These are phyloP conservation scores for Sonneratia caseolaris DNA, from an alignment of 345 rosid species.

Conservation along the genomic window DNA sequence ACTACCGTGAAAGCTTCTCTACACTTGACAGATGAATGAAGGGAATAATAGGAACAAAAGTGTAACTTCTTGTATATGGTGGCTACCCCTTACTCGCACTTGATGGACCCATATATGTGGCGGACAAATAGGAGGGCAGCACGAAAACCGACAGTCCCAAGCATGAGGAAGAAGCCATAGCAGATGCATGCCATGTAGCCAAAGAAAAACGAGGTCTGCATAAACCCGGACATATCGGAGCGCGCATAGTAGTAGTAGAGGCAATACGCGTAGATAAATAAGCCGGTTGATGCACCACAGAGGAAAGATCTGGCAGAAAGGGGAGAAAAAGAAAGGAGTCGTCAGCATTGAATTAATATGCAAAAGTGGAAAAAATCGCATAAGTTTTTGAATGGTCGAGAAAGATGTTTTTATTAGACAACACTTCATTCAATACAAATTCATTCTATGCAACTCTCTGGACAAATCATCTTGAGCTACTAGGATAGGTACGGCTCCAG, in stretches of 20 bases:
- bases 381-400: no score
- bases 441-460: no score
- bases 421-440: background rate
- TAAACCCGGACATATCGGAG: constrained; percentile 17
- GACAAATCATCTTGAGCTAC: no score
- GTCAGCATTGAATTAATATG: no score
- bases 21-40: background rate
- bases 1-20: background rate
- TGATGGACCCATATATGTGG: constrained; percentile 16
- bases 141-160: constrained; percentile 14
- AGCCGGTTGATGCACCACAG: constrained; percentile 15
- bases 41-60: constrained; percentile 1
- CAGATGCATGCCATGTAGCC: constrained; percentile 17
- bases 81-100: constrained; percentile 10
- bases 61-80: background rate
- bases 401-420: no score
- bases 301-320: constrained; percentile 15
- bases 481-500: no score
- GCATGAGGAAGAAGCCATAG: constrained; percentile 21
- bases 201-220: constrained; percentile 3
- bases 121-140: constrained; percentile 14
- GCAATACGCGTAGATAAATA: constrained; percentile 15
- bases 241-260: constrained; percentile 18
- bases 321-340: no score
- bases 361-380: background rate